Base-by-base conservation (phyloP, 345 rosid species). In the Anacardium occidentale region DNA sequence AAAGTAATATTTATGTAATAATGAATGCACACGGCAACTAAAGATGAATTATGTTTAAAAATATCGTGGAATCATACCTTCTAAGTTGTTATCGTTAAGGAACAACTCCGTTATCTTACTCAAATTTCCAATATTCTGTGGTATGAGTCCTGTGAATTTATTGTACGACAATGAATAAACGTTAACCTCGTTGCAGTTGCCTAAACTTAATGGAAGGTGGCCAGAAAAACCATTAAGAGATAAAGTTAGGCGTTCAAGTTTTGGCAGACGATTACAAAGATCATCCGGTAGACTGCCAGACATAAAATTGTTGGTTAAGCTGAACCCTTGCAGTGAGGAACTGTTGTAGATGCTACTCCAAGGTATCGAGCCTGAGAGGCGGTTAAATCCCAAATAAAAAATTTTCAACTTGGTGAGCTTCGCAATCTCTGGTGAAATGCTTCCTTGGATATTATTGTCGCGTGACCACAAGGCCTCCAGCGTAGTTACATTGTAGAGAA, bases 331-430 rank as follows among this genome's bases (percentile, higher is more conserved):
- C 11, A 58, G 10, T 2, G 55, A 21, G 18, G 78, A 75, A 22
- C 68, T 50, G 57, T 75, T 75, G 40, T 29, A 61, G 4, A 62
- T 11, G 50, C 13, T 10, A 8, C 47, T 9, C 15, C 73, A 5
- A 26, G 73, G 62, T 32, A 68, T 40, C 21, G 22, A 34, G 7
- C 77, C 73, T 1, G 20, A 68, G 6, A 74, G 42, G 3, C 0
- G 0, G 42, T 67, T 67, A 0, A 7, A 2, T 0, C 0, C 2
- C 14, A 66, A 0, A 1, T 5, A 3, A 15, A 48, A 15, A 11
- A 1, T 22, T 52, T 5, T 2, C 40, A 64, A 25, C 24, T 3
- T 65, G 9, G 45, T n/a, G 10, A 52, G 62, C 56, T 54, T 25
- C 1, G 53, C 75, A 2, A 52, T n/a, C 48, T 26, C n/a, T 12